These are phyloP conservation scores for Chalara sp. DNA, from an alignment of 2,329 filamentous ascomycete species.

Conservation along the genomic window DNA sequence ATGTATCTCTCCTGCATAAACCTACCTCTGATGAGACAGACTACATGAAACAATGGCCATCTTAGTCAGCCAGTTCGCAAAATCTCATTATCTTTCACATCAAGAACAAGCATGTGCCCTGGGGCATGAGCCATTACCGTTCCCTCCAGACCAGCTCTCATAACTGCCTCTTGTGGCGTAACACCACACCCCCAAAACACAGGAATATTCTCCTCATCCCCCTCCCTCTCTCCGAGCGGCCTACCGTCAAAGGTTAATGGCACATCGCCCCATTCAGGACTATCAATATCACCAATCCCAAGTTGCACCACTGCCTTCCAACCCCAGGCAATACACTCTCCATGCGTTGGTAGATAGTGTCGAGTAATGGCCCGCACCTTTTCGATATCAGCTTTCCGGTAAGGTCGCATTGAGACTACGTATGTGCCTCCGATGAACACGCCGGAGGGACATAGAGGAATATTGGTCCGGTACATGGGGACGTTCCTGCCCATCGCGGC, in stretches of 20 bases:
- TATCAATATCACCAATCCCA: constrained; percentile 46
- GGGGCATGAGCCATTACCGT: constrained; percentile 55
- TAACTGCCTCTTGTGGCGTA: constrained; percentile 58
- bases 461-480: constrained; percentile 53
- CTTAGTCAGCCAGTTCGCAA: neutral
- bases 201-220: constrained; percentile 39
- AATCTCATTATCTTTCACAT: constrained; percentile 28
- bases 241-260: constrained; percentile 33
- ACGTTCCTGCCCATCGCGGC: constrained; percentile 41
- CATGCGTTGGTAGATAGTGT: constrained; percentile 49
- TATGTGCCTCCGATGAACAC: constrained; percentile 47
- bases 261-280: constrained; percentile 50
- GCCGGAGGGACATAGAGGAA: constrained; percentile 50
- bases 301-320: constrained; percentile 47
- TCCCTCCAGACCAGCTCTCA: constrained; percentile 45
- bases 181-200: constrained; percentile 61
- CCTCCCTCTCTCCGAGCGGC: neutral
- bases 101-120: constrained; percentile 55
- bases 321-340: constrained; percentile 59
- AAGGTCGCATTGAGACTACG: constrained; percentile 59
- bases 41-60: too few relatives aligned
- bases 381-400: constrained; percentile 41
- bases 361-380: constrained; percentile 48
- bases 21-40: too few relatives aligned
- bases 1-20: too few relatives aligned